Base-by-base conservation (phyloP, 23 red algal species). In the Rhodosorus marinus region DNA sequence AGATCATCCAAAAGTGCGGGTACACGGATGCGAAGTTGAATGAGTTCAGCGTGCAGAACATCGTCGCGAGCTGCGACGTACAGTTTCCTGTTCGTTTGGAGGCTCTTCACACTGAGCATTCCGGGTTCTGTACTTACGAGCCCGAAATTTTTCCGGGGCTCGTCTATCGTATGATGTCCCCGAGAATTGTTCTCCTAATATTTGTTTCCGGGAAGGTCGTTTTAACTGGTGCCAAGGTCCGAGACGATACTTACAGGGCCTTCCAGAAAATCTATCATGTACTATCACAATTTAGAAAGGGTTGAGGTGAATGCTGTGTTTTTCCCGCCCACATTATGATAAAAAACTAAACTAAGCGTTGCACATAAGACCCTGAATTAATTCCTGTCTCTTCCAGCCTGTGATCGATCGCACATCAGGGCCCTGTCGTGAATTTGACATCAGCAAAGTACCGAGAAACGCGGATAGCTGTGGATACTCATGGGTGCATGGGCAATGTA, bases 181-280 rank as follows among this genome's bases (percentile, higher is more conserved):
- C 90, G 7, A 84, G 77, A 56, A 74, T 98, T 20, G 90, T 82
- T 25, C 55, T 98, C 34, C 72, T 98, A n/a, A 98, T 98, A 49
- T 98, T 98, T 70, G 90, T 98, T 14, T 78, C 69, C 30, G 90
- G 90, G 46, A 98, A 98, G 66, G 80, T 98, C 25, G 90, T 98
- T 35, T 68, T 98, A 32, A 98, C 90, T 46, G 90, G 90, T 17
- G 90, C 79, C 20, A 98, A 98, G 52, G 61, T 70, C 31, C 76
- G 90, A 42, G 21, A 52, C 22, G 73, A 98, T 45, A 77, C 86
- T 14, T 80, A 85, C 55, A 80, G 86, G 7, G 90, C 90, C 8
- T 81, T 98, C 52, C 57, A 84, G 29, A 78, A 80, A 57, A 77
- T 98, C 17, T 86, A 98, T 50, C 59, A 60, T 56, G 90, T 98